Percentiles rank a stretch among this genome's conserved stretches.
phyloP scores from a whole-genome alignment of 768 basidiomycete genomes.

The Myochromella boudieri region DNA sequence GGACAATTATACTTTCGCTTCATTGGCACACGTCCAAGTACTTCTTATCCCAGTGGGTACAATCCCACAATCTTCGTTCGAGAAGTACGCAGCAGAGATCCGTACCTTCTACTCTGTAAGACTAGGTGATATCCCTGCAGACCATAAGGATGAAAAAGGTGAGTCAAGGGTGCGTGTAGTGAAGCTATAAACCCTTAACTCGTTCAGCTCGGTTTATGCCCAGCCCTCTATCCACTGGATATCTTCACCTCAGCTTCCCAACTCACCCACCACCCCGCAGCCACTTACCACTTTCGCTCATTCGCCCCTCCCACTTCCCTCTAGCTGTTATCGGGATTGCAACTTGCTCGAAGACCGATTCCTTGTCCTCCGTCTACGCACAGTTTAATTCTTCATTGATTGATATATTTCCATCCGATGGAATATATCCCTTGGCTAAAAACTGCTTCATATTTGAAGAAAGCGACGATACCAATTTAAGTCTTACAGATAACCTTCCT shows the following conservation, averaged over 20 bases:
- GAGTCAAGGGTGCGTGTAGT: conserved; percentile 17
- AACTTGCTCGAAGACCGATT: conserved; percentile 56
- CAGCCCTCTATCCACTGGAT: conserved; percentile 68
- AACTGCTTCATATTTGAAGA: conserved; percentile 89
- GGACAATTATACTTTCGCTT: conserved; percentile 74
- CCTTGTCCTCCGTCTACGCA: conserved; percentile 50
- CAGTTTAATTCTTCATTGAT: conserved; percentile 67
- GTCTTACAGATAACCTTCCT: conserved; percentile 53
- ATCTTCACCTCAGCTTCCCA: conserved; percentile 78
- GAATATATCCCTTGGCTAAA: conserved; percentile 75
- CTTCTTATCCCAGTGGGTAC: conserved; percentile 85
- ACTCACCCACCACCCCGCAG: conserved; percentile 73
- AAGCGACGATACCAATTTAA: conserved; percentile 55
- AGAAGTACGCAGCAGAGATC: conserved; percentile 74
- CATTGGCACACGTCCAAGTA: conserved; percentile 82
- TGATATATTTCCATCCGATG: conserved; percentile 65
- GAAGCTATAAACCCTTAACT: conserved; percentile 9
- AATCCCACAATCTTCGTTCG: conserved; percentile 67
- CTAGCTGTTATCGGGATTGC: conserved; percentile 89
- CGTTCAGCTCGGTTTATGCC: conserved; percentile 82
- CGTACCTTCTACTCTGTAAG: conserved; percentile 70
- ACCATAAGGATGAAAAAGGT: conserved; percentile 78
- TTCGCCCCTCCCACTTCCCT: conserved; percentile 81
- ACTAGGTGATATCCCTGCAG: conserved; percentile 81
- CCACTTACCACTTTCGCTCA: conserved; percentile 65